Conservation (phyloP, 495 filamentous ascomycete species). For the Beverwykella pulmonaria region DNA sequence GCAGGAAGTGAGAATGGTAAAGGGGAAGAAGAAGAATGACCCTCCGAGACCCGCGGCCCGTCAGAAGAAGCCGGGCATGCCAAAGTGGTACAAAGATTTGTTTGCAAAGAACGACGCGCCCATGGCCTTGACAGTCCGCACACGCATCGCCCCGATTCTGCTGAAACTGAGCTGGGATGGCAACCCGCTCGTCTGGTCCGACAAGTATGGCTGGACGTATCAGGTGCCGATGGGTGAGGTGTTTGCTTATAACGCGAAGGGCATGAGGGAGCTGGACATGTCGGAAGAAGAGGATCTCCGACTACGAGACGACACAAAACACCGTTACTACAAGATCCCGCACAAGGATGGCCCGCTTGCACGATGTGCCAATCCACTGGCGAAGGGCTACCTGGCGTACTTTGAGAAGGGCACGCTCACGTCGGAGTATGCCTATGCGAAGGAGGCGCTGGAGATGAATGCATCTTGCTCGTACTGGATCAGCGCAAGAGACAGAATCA, state of each 20-base stretch:
- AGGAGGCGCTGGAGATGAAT: conserved; percentile 96
- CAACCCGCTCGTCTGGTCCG: conserved; percentile 87
- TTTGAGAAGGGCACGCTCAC: conserved; percentile 87
- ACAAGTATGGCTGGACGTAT: conserved; percentile 91
- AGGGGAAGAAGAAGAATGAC: conserved; percentile 83
- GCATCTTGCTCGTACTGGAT: conserved; percentile 99
- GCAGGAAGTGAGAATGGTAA: conserved; percentile 87
- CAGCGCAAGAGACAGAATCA: conserved; percentile 87
- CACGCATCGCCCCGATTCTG: conserved; percentile 83
- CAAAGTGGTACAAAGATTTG: conserved; percentile 92
- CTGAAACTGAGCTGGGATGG: conserved; percentile 87
- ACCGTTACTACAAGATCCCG: conserved; percentile 87
- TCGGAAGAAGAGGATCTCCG: conserved; percentile 65
- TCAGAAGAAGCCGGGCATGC: conserved; percentile 94
- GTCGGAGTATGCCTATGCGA: conserved; percentile 85
- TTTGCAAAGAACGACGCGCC: conserved; percentile 64
- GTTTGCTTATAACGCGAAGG: conserved; percentile 66
- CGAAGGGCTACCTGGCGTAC: conserved; percentile 85
- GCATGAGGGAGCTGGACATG: conserved; percentile 74
- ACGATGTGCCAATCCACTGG: conserved; percentile 80
- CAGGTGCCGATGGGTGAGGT: conserved; percentile 67
- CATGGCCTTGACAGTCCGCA: conserved; percentile 82
- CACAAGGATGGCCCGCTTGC: conserved; percentile 92
- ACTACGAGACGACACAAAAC: conserved; percentile 65
- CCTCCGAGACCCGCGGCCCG: conserved; percentile 73